Base-by-base conservation (phyloP, 2,329 filamentous ascomycete genomes). In the Calonectria henricotiae region DNA sequence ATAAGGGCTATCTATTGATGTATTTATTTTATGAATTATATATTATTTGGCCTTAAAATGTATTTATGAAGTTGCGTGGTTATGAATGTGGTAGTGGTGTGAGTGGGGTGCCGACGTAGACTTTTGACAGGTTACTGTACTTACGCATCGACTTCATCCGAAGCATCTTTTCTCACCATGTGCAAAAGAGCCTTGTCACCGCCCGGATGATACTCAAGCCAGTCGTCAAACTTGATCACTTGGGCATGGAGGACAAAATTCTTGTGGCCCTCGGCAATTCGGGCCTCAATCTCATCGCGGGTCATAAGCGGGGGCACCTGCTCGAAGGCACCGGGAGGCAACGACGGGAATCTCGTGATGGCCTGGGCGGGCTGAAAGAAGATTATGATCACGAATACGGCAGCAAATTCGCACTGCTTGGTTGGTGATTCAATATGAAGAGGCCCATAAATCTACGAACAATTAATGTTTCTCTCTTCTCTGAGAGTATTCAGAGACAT, bases 81-180 rank as follows among this genome's bases (percentile, higher is more conserved):
- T n/a, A n/a, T n/a, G n/a, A n/a, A n/a, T n/a, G n/a, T n/a, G n/a
- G n/a, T n/a, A n/a, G n/a, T n/a, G n/a, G n/a, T n/a, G n/a, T n/a
- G n/a, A n/a, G n/a, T n/a, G n/a, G n/a, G n/a, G n/a, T n/a, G n/a
- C n/a, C n/a, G n/a, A n/a, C n/a, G n/a, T n/a, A n/a, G n/a, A n/a
- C n/a, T n/a, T n/a, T n/a, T n/a, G n/a, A n/a, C n/a, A n/a, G n/a
- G n/a, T n/a, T n/a, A n/a, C n/a, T n/a, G n/a, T 58, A 46, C 92
- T 60, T 88, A 98, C 94, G 92, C 93, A 81, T 92, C 94, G 71
- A 98, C 92, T 83, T 98, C 96, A 82, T 98, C 95, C 12, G 96
- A 98, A 58, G 94, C 96, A 89, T 98, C 95, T 83, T 93, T 90
- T 71, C 95, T 95, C 71, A 98, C 89, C 94, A 98, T 96, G 80